phyloP scores from a whole-genome alignment of 139 green algal genomes.

The Limnomonas spitsbergensis region DNA sequence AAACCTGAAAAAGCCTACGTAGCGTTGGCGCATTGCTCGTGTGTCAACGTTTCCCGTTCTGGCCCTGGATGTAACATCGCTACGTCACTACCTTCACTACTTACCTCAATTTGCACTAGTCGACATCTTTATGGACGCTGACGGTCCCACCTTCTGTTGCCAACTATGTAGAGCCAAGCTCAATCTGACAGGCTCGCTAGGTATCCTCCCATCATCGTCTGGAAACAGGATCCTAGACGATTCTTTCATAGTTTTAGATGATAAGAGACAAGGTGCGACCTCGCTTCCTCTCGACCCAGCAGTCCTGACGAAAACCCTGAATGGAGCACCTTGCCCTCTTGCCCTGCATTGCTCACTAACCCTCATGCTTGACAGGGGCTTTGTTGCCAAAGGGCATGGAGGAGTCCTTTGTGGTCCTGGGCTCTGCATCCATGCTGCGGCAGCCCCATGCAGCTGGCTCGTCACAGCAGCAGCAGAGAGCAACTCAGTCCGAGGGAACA shows the following conservation, averaged over 20 bases:
- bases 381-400: slow-evolving; percentile 43
- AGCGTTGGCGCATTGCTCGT: no score
- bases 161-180: slow-evolving; percentile 12
- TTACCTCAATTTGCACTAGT: no score
- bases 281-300: background rate
- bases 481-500: background rate
- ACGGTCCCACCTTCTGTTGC: background rate
- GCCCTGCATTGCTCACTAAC: background rate
- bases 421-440: slow-evolving; percentile 23
- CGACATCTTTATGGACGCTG: no score
- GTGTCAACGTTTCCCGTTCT: no score
- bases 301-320: background rate
- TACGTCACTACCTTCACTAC: no score
- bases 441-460: background rate
- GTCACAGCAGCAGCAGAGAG: slow-evolving; percentile 23
- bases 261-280: background rate
- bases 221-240: slow-evolving; percentile 1
- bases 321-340: background rate
- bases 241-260: slow-evolving; percentile 14
- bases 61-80: no score
- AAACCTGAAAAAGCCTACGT: no score
- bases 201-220: background rate
- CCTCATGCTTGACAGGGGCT: background rate
- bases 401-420: slow-evolving; percentile 73
- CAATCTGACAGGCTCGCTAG: background rate